Evolutionary conservation across 805 yeast genomes (phyloP), one percentile per base, ranked within the genome.

Genomic region (Myxozyma udenii): DNA sequence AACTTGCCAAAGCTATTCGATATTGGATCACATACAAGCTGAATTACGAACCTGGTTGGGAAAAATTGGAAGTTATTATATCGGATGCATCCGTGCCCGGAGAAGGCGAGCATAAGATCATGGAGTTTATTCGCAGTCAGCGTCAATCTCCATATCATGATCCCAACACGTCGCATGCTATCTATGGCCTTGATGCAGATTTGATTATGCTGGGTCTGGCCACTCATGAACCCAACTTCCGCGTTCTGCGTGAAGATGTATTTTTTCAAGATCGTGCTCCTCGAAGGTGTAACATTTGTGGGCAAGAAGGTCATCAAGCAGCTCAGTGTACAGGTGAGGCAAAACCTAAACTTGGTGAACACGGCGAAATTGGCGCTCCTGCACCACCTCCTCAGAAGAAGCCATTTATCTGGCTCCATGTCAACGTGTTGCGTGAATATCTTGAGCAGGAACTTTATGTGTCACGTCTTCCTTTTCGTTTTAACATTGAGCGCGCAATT

Each of bases 21-120:
- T 93, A 88, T 68, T 93, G 97, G 95, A 87, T 87, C 5, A 87
- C 95, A 2, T 87, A 85, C 68, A 93, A 93, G 67, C 73, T 93
- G 33, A 77, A 88, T 33, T 78, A 78, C 7, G 98, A 93, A 65
- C 95, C 96, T 1, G 96, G 95, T 30, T 93, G 98, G 98, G 83
- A 83, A 41, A 77, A 84, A 53, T 44, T 91, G 43, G 93, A 93
- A 68, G 89, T 93, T 4, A 85, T 93, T 22, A 84, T 93, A 41
- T 85, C 95, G 64, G 99, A 91, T 67, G 95, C 96, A 26, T 83
- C 95, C 0, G 98, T 91, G 12, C 98, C 99, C 1, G 99, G 99
- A 57, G 99, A 93, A 76, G 99, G 99, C 66, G 99, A 93, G 69
- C 99, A 93, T 73, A 93, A 93, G 68, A 84, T 93, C 62, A 93